phyloP scores from a whole-genome alignment of 2,329 filamentous ascomycete species.

The Furcasterigmium furcatum region DNA sequence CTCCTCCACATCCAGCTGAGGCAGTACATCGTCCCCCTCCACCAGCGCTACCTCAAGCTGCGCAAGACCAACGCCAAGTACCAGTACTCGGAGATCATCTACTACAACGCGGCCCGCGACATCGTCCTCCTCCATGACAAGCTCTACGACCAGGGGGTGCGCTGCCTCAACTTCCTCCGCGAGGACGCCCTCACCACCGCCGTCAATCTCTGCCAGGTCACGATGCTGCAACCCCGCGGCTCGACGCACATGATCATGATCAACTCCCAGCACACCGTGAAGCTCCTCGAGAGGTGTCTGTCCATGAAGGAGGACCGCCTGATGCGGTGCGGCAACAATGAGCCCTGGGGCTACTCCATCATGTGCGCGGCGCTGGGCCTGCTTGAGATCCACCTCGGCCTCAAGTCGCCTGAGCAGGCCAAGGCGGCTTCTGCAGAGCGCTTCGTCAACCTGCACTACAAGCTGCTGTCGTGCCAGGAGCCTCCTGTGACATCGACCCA shows the following conservation, averaged over 20 bases:
- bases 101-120: constrained; percentile 60
- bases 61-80: constrained; percentile 58
- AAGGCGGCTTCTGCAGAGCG: constrained; percentile 57
- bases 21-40: constrained; percentile 60
- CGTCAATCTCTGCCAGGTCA: constrained; percentile 59
- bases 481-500: constrained; percentile 28
- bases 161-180: constrained; percentile 56
- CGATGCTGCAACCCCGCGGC: constrained; percentile 55
- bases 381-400: constrained; percentile 55
- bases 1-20: constrained; percentile 58
- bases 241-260: constrained; percentile 62
- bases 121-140: constrained; percentile 61
- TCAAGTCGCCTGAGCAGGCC: constrained; percentile 53
- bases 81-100: constrained; percentile 60
- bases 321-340: constrained; percentile 59
- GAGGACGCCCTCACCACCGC: constrained; percentile 58
- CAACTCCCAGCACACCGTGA: constrained; percentile 56
- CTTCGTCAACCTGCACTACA: constrained; percentile 57
- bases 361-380: constrained; percentile 59
- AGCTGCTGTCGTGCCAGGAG: constrained; percentile 52
- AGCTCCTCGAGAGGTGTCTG: constrained; percentile 59
- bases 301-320: constrained; percentile 59
- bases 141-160: constrained; percentile 55
- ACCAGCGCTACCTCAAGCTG: constrained; percentile 58
- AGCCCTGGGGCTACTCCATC: constrained; percentile 62